phyloP scores from a whole-genome alignment of 176 grass and related monocot species.

The Bromus sterilis region DNA sequence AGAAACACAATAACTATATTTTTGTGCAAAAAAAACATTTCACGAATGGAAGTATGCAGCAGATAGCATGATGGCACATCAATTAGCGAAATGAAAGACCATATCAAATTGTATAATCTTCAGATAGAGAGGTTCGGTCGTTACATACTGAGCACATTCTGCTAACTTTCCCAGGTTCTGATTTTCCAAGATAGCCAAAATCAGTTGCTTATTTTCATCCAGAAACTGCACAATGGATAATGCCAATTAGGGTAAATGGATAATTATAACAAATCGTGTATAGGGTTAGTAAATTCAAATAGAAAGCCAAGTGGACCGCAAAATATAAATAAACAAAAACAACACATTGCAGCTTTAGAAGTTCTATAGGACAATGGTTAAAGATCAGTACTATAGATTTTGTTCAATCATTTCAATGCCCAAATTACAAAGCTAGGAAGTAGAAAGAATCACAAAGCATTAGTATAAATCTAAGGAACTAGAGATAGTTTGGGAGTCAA shows the following conservation, averaged over 20 bases:
- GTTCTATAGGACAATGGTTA: neutral
- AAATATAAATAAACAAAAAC: too few species aligned
- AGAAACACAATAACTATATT: neutral
- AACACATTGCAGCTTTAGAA: neutral
- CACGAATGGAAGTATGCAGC: neutral
- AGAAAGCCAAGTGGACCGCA: neutral
- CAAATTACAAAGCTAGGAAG: neutral
- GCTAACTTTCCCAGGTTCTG: constrained; percentile 88
- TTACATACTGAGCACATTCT: constrained; percentile 92
- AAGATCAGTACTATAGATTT: too few species aligned
- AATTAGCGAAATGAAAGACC: neutral
- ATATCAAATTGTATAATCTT: constrained; percentile 8
- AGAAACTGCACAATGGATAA: constrained; percentile 58
- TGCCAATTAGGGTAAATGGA: neutral
- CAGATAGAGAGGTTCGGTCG: neutral
- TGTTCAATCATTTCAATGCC: neutral
- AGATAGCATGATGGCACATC: neutral
- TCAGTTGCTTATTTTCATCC: constrained; percentile 97
- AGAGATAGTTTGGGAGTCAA: neutral
- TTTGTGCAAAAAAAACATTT: neutral
- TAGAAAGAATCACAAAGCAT: neutral
- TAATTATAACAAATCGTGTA: neutral
- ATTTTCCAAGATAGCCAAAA: constrained; percentile 93
- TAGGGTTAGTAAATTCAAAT: neutral
- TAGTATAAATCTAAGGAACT: neutral